Evolutionary conservation across 371 early-diverging fungal genomes (phyloP), one percentile per base, ranked within the genome.

Genomic region (Batkoa obscura): DNA sequence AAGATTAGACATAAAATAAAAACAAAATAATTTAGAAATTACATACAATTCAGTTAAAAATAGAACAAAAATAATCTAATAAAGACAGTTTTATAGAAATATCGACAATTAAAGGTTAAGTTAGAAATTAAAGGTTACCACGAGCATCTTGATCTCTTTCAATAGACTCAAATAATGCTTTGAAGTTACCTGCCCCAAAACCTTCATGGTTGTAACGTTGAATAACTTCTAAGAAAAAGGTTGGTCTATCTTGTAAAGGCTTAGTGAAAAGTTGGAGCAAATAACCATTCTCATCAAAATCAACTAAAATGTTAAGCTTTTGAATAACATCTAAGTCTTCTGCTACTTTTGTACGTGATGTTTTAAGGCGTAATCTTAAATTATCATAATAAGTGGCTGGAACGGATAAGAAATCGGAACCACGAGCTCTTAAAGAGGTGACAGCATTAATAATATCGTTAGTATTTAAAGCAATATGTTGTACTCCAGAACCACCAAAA

Each of bases 151-250:
- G 95, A 74, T 96, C 97, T 39, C 76, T 65, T 73, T 96, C 97
- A 50, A 96, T 81, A 38, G 88, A 77, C 70, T 91, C 94, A 71
- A 96, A 96, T 56, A 90, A 72, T 60, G 87, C 85, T 83, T 93
- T 89, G 76, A 96, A 96, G 76, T 96, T 96, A 53, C 97, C 97
- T 42, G 94, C 94, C 56, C 97, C 97, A 66, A 94, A 96, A 31
- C 97, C 94, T 67, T 86, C 76, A 63, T 90, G 90, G 67, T 91
- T 90, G 50, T 83, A 76, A 39, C 95, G 83, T 71, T 96, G 95
- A 64, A 94, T 96, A 64, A 96, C 81, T 69, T 96, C 97, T 46
- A 91, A 74, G 68, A 94, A 96, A 39, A 94, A 72, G 1, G 97
- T 96, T 13, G 97, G 97, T 48, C 95, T 78, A 64, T 96, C 97